A percentile compares a stretch with the other conserved stretches of the same genome.
phyloP scores from a whole-genome alignment of 1,284 basidiomycete genomes.

The Xerocomus minutiporus region DNA sequence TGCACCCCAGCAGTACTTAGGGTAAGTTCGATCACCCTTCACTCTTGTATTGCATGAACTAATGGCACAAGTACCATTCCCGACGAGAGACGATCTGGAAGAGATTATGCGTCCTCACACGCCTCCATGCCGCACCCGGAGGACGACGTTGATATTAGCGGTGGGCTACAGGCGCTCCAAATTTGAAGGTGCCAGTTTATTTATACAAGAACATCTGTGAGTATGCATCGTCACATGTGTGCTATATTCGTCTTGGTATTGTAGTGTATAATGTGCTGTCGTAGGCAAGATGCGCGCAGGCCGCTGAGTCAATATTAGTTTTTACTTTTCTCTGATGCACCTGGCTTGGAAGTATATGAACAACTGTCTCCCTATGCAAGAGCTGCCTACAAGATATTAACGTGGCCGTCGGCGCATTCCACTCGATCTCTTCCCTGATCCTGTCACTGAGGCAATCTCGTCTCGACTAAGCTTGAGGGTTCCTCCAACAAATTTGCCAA shows the following conservation, averaged over 20 bases:
- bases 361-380: not conserved
- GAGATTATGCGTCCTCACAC: conserved; percentile 21
- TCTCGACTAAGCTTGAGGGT: conserved; percentile 56
- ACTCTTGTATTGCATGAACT: conserved; percentile 6
- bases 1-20: conserved; percentile 12
- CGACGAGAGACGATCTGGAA: conserved; percentile 28
- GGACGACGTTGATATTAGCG: conserved; percentile 23
- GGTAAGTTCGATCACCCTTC: conserved; percentile 16
- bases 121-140: conserved; percentile 13
- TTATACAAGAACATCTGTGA: conserved; percentile 10
- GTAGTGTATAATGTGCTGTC: not conserved
- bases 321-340: not conserved
- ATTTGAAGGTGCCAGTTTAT: conserved; percentile 15
- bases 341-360: not conserved
- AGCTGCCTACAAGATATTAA: not conserved
- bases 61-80: conserved; percentile 16
- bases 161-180: conserved; percentile 22
- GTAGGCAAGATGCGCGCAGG: not conserved
- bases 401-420: conserved; percentile 17
- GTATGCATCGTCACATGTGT: not conserved
- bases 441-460: conserved; percentile 50
- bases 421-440: conserved; percentile 18
- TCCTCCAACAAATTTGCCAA: conserved; percentile 70
- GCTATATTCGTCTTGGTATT: conserved; percentile 4
- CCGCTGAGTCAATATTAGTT: not conserved